Evolutionary conservation across 1,284 basidiomycete genomes (phyloP).

Genomic region (Ustilago cynodontis): DNA sequence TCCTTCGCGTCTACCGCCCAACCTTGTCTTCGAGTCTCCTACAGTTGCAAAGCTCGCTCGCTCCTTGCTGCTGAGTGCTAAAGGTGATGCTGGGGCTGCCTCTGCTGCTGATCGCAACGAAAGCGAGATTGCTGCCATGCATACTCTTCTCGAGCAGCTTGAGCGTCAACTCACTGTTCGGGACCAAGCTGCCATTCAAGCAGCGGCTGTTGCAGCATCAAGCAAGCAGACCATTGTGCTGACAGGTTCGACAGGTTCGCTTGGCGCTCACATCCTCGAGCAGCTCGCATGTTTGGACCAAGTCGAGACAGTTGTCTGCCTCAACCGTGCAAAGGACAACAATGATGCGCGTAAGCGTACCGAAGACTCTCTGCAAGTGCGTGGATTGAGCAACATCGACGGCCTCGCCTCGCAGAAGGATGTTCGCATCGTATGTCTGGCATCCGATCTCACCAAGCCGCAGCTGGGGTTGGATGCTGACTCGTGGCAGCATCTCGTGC

Average conservation of each 20-base stretch:
- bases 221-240: slow-evolving; percentile 28
- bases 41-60: slow-evolving; percentile 70
- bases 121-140: slow-evolving; percentile 53
- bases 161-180: slow-evolving; percentile 5
- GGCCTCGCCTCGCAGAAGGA: not conserved
- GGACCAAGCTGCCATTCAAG: not conserved
- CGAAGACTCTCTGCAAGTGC: slow-evolving; percentile 18
- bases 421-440: slow-evolving; percentile 12
- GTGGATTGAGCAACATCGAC: slow-evolving; percentile 9
- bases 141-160: slow-evolving; percentile 5
- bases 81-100: not conserved
- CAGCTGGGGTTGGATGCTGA: slow-evolving; percentile 13
- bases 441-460: slow-evolving; percentile 21
- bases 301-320: slow-evolving; percentile 21
- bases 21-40: slow-evolving; percentile 73
- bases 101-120: slow-evolving; percentile 32
- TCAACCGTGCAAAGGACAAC: slow-evolving; percentile 25
- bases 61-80: slow-evolving; percentile 20
- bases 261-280: slow-evolving; percentile 43
- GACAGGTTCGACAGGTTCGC: slow-evolving; percentile 51
- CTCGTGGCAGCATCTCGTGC: slow-evolving; percentile 11
- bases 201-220: not conserved
- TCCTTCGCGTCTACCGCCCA: slow-evolving; percentile 47
- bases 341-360: slow-evolving; percentile 22
- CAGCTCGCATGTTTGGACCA: slow-evolving; percentile 14